These are phyloP conservation scores for Staphylotrichum tortipilum DNA, from an alignment of 495 filamentous ascomycete genomes.

Conservation along the genomic window DNA sequence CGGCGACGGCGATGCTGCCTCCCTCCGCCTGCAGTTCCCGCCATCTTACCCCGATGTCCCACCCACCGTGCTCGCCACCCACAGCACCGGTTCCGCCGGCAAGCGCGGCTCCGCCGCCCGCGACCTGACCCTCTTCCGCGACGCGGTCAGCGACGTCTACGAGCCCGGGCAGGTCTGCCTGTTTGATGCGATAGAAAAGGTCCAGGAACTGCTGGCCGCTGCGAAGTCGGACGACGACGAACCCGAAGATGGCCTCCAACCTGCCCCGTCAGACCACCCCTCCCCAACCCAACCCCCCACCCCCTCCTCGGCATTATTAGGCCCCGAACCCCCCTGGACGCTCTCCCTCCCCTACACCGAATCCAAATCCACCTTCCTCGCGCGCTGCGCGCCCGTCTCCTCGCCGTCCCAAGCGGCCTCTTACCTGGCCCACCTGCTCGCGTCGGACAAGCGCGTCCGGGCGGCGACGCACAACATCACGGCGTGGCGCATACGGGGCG, in stretches of 20 bases:
- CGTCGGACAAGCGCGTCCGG: slow-evolving; percentile 71
- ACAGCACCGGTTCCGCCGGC: slow-evolving; percentile 46
- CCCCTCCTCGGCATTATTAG: too few relatives aligned
- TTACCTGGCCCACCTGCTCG: slow-evolving; percentile 63
- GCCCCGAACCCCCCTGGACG: slow-evolving; percentile 53
- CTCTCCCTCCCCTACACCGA: slow-evolving; percentile 64
- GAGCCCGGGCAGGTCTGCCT: slow-evolving; percentile 72
- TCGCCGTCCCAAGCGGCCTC: slow-evolving; percentile 58
- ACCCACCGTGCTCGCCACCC: slow-evolving; percentile 61
- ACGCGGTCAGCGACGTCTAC: slow-evolving; percentile 57
- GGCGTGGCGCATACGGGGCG: slow-evolving; percentile 49
- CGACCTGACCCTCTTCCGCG: slow-evolving; percentile 55
- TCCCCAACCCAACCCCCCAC: not conserved
- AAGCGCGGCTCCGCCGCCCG: slow-evolving; percentile 61
- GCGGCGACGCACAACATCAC: slow-evolving; percentile 87
- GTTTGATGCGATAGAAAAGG: slow-evolving; percentile 73
- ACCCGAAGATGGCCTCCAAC: not conserved
- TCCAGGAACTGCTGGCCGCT: slow-evolving; percentile 28
- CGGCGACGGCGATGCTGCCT: slow-evolving; percentile 34
- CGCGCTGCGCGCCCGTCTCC: slow-evolving; percentile 57
- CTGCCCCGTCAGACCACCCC: too few relatives aligned
- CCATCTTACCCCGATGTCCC: slow-evolving; percentile 59
- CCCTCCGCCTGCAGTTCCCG: slow-evolving; percentile 60
- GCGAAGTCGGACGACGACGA: not conserved
- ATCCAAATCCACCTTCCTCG: slow-evolving; percentile 84